phyloP scores from a whole-genome alignment of 1,139 yeast species.

The Debaryomyces psychrophilus region DNA sequence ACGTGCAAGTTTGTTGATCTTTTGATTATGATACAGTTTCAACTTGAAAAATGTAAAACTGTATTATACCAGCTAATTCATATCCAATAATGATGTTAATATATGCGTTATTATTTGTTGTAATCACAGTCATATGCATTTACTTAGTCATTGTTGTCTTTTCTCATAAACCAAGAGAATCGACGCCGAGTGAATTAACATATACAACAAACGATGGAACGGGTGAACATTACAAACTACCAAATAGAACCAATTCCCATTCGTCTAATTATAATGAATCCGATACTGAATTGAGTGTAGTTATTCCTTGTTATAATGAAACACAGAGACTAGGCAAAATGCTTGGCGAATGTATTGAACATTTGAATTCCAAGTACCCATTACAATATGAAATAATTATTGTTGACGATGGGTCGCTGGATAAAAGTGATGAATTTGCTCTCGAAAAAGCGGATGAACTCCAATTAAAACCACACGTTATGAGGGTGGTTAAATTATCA shows the following conservation, averaged over 20 bases:
- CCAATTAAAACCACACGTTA: conserved; percentile 55
- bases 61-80: conserved; percentile 6
- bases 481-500: conserved; percentile 69
- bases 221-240: conserved; percentile 27
- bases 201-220: conserved; percentile 46
- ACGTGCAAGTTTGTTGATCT: conserved; percentile 7
- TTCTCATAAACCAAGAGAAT: conserved; percentile 67
- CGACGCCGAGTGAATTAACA: conserved; percentile 52
- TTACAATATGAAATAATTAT: conserved; percentile 72
- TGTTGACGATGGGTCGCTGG: conserved; percentile 91
- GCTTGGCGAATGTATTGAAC: conserved; percentile 75
- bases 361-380: conserved; percentile 42
- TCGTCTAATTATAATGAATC: conserved; percentile 35
- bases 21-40: not conserved
- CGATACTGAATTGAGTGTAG: conserved; percentile 63
- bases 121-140: conserved; percentile 20
- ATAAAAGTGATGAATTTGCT: conserved; percentile 77
- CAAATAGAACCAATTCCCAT: conserved; percentile 29
- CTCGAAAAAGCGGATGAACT: conserved; percentile 60
- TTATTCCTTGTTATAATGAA: conserved; percentile 92
- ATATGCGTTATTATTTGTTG: conserved; percentile 3
- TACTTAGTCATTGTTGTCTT: conserved; percentile 51
- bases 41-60: not conserved
- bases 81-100: not conserved
- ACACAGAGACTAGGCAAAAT: conserved; percentile 68